Evolutionary conservation across 1,139 yeast species (phyloP), one percentile per base, ranked within the genome.

Genomic region (Torulaspora pretoriensis): DNA sequence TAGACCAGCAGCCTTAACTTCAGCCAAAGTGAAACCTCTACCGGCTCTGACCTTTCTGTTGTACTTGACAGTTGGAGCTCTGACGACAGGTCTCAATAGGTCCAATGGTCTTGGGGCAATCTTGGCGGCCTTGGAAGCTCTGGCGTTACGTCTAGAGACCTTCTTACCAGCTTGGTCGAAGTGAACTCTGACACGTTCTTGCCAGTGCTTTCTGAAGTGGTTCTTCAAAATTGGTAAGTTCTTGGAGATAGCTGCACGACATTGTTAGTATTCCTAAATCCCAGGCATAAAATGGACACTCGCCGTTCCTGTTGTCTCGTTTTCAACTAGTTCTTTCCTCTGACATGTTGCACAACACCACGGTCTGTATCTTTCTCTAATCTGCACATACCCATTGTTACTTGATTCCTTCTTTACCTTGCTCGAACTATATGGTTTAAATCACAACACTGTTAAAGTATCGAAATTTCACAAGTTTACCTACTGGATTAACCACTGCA

Each of bases 161-260:
- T 92, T 92, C 84, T 89, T 88, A 74, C 97, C 97, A 69, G 97
- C 95, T 81, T 92, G 97, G 90, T 90, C 96, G 72, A 90, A 84
- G 89, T 92, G 97, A 68, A 88, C 96, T 75, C 80, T 87, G 81
- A 92, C 99, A 74, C 98, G 88, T 78, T 87, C 95, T 80, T 92
- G 97, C 99, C 99, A 92, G 95, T 89, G 92, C 87, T 92, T 92
- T 81, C 94, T 83, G 88, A 86, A 86, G 80, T 86, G 95, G 79
- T 84, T 84, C 81, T 84, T 85, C 79, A 83, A 89, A 81, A 90
- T 79, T 83, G 97, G 95, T 73, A 84, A 80, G 78, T 92, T 92
- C 90, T 92, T 89, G 69, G 92, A 76, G 80, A 92, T 88, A 77
- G 97, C 97, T 92, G 75, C 72, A 30, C n/a, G 8, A 16, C 27